Conservation (phyloP, 1,284 basidiomycete species). For the Fomes fomentarius region DNA sequence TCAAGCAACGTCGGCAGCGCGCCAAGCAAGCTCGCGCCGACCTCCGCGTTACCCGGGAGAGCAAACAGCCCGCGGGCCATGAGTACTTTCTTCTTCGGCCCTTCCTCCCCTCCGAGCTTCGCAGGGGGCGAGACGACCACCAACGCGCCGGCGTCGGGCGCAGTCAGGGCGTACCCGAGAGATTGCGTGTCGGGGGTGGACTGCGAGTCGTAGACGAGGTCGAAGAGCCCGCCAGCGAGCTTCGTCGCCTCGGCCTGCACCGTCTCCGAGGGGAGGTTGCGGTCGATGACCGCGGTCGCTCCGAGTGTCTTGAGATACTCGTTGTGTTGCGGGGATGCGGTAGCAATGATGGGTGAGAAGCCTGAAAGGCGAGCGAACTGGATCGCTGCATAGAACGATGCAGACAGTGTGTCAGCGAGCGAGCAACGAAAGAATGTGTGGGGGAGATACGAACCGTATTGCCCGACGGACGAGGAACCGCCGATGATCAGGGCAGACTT, state of each 20-base stretch:
- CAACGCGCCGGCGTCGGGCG: constrained; percentile 28
- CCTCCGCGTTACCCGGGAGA: background rate
- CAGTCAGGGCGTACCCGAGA: constrained; percentile 30
- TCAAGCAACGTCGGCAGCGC: constrained; percentile 36
- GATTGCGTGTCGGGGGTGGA: constrained; percentile 24
- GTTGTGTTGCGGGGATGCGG: constrained; percentile 49
- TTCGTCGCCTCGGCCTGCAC: constrained; percentile 6
- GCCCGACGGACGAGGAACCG: constrained; percentile 40
- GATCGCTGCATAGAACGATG: constrained; percentile 35
- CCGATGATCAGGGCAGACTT: constrained; percentile 36
- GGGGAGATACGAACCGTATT: constrained; percentile 37
- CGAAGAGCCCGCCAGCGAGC: constrained; percentile 19
- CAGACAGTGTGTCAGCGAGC: constrained; percentile 36
- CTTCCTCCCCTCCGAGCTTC: constrained; percentile 1
- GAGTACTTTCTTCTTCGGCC: background rate
- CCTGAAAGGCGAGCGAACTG: constrained; percentile 52
- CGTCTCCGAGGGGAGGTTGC: constrained; percentile 11
- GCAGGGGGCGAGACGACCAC: constrained; percentile 20
- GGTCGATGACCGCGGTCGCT: constrained; percentile 30
- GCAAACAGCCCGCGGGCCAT: constrained; percentile 1
- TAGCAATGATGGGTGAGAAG: constrained; percentile 51
- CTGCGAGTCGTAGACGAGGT: constrained; percentile 33
- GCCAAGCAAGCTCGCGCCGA: constrained; percentile 45
- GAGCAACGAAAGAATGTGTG: background rate
- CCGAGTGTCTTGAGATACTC: constrained; percentile 40